phyloP scores from a whole-genome alignment of 2,329 filamentous ascomycete genomes.

The Aureobasidium sp. region DNA sequence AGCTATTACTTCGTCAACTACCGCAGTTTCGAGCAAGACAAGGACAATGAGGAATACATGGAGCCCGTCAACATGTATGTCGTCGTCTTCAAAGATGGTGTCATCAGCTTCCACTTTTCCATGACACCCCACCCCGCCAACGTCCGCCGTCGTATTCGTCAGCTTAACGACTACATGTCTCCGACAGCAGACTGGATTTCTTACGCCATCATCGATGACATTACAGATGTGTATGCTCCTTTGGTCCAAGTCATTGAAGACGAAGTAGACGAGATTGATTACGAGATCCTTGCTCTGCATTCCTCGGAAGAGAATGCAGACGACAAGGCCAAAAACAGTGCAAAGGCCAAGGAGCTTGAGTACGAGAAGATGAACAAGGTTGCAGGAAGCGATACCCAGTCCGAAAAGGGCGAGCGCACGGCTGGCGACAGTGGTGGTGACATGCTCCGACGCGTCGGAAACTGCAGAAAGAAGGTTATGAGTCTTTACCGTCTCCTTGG shows the following conservation, averaged over 20 bases:
- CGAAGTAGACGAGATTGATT: constrained; percentile 95
- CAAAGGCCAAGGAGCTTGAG: constrained; percentile 14
- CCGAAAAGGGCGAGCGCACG: constrained; percentile 30
- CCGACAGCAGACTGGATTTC: constrained; percentile 96
- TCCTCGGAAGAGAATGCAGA: constrained; percentile 32
- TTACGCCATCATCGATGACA: constrained; percentile 95
- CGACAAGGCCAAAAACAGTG: constrained; percentile 15
- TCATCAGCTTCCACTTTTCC: constrained; percentile 96
- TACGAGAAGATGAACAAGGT: constrained; percentile 24
- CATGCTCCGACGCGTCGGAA: constrained; percentile 86
- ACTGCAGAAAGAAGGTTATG: constrained; percentile 97
- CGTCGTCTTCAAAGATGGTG: constrained; percentile 89
- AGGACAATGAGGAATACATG: constrained; percentile 77
- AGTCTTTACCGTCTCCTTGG: constrained; percentile 83
- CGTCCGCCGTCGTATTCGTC: constrained; percentile 83
- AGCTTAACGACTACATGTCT: constrained; percentile 87
- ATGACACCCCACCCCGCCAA: constrained; percentile 93
- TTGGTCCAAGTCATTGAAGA: constrained; percentile 89
- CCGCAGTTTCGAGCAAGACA: constrained; percentile 92
- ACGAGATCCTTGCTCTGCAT: constrained; percentile 77
- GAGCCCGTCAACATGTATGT: constrained; percentile 97
- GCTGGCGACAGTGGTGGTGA: constrained; percentile 49
- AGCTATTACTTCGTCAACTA: constrained; percentile 99
- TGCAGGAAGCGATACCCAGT: constrained; percentile 15
- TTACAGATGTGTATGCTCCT: constrained; percentile 91